Evolutionary conservation across 345 rosid species (phyloP).

Genomic region (Pistacia integerrima): DNA sequence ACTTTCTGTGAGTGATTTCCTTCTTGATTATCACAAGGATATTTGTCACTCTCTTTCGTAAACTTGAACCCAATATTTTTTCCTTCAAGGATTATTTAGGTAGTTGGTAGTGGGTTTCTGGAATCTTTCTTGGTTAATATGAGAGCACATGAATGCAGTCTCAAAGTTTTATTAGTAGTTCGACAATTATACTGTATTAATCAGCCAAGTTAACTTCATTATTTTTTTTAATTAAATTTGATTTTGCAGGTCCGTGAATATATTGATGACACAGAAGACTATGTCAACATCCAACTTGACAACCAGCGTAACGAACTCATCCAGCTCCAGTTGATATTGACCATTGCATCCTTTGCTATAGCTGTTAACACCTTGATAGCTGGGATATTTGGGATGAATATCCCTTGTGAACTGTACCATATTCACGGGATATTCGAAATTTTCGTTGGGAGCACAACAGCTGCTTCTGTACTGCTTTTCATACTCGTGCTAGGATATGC

Average conservation of each 20-base stretch:
- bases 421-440: constrained; percentile 48
- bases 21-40: background rate
- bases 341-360: constrained; percentile 79
- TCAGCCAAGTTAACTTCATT: background rate
- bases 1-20: constrained; percentile 62
- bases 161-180: background rate
- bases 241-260: constrained; percentile 79
- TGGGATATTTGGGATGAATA: constrained; percentile 76
- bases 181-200: background rate
- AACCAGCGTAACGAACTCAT: constrained; percentile 91
- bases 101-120: background rate
- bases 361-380: constrained; percentile 68
- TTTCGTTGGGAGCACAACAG: constrained; percentile 56
- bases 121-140: background rate
- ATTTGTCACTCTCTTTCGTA: background rate
- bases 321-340: constrained; percentile 77
- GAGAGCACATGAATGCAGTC: too few species aligned
- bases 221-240: too few species aligned
- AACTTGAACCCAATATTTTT: background rate
- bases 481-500: constrained; percentile 82
- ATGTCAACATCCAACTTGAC: constrained; percentile 86
- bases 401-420: constrained; percentile 48
- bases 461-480: constrained; percentile 58
- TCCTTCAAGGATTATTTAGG: background rate
- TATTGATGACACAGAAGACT: constrained; percentile 94